Evolutionary conservation across 305 asterid species (phyloP).

Genomic region (Solanum hybrid): DNA sequence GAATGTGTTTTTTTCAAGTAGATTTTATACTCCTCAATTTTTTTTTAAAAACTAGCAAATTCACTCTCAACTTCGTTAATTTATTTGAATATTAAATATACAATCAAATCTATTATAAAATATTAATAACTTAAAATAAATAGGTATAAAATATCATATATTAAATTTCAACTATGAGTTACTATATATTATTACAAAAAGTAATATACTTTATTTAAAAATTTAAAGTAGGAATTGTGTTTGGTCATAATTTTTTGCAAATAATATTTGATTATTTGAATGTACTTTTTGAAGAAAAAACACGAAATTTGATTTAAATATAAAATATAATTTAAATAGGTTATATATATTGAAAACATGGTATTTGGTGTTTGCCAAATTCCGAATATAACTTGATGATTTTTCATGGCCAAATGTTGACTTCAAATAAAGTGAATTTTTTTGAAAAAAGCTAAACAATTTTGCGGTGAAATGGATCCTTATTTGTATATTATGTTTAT

Average conservation of each 20-base stretch:
- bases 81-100: too few species aligned
- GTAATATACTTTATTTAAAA: too few species aligned
- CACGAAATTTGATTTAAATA: background rate
- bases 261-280: background rate
- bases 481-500: background rate
- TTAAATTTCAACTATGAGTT: too few species aligned
- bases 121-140: too few species aligned
- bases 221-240: fast-evolving
- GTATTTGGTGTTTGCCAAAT: background rate
- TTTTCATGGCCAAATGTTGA: background rate
- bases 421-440: too few species aligned
- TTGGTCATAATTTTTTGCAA: too few species aligned
- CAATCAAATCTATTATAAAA: background rate
- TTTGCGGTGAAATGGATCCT: background rate
- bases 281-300: background rate
- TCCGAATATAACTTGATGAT: background rate
- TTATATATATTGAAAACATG: background rate
- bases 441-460: too few species aligned
- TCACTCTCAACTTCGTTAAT: background rate
- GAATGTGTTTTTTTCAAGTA: background rate
- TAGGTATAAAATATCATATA: background rate
- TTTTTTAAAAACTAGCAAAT: background rate
- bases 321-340: background rate
- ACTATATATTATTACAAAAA: too few species aligned
- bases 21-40: too few species aligned